A percentile compares a stretch with the other conserved stretches of the same genome.
These are phyloP conservation scores for Crassisporium funariophilum DNA, from an alignment of 768 basidiomycete genomes.

Conservation along the genomic window DNA sequence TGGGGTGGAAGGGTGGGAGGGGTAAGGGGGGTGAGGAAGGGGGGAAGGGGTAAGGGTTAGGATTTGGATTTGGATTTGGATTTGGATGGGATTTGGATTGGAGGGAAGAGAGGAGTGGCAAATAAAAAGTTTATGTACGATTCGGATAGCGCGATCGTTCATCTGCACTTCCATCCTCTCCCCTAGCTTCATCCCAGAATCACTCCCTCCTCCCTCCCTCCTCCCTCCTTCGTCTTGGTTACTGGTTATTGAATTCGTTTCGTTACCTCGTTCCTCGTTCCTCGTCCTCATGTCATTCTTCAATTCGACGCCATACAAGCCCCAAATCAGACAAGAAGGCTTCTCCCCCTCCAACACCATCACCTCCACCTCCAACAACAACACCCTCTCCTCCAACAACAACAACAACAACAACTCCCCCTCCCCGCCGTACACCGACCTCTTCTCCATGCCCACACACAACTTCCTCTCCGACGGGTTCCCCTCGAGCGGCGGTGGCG, in stretches of 20 bases:
- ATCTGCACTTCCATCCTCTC: too few species aligned
- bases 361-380: conserved; percentile 25
- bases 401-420: conserved; percentile 23
- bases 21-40: conserved; percentile 3
- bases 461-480: conserved; percentile 57
- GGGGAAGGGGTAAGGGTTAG: background rate
- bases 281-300: conserved; percentile 46
- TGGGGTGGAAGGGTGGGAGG: conserved; percentile 3
- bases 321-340: conserved; percentile 71
- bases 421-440: conserved; percentile 40
- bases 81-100: conserved; percentile 2
- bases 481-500: conserved; percentile 32
- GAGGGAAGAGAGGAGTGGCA: background rate
- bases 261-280: too few species aligned
- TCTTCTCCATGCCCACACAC: conserved; percentile 35
- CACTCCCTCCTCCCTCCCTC: too few species aligned
- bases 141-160: too few species aligned
- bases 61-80: too few species aligned
- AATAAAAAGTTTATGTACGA: too few species aligned
- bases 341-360: conserved; percentile 41
- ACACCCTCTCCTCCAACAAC: conserved; percentile 23
- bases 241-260: too few species aligned
- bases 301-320: conserved; percentile 47
- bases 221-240: too few species aligned
- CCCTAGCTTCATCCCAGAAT: too few species aligned